Base-by-base conservation (phyloP, 2,329 filamentous ascomycete species). In the Pyricularia sp. region DNA sequence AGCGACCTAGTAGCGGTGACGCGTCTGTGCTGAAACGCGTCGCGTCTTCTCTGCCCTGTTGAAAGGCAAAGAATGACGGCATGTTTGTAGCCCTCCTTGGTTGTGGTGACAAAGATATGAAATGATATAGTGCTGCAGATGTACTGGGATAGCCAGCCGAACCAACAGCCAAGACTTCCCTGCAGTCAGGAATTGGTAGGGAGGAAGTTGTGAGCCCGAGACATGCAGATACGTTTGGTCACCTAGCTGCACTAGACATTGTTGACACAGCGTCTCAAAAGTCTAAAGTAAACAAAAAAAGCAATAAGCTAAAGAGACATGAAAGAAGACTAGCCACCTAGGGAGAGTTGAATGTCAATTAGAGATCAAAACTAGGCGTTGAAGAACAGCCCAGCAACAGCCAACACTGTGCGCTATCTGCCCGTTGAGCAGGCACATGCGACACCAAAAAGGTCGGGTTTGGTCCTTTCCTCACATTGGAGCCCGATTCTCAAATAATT, bases 61-160 rank as follows among this genome's bases (percentile, higher is more conserved):
- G 88, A 79, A 90, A 90, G 76, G 85, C 82, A 79, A 90, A 90
- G 81, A 90, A 88, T 74, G 84, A 82, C 75, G 88, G 86, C 87
- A 90, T 89, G 12, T 69, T 71, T 61, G 50, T 26, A 12, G 26
- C 42, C 42, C 25, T 26, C 58, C 23, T 61, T 28, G 10, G 10
- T 61, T 7, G 25, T 26, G n/a, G 58, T 28, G n/a, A 26, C 4
- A 28, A n/a, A n/a, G 23, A 12, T 25, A 26, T 61, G 12, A 14
- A n/a, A 23, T 26, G 23, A 61, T 26, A 12, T 61, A 17, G 26
- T 12, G 25, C 58, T 61, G 58, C 58, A 61, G 4, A 26, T 28
- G 10, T 23, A 61, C 23, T 26, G 23, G 58, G 23, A 14, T 25
- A 61, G 58, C 10, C 58, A 61, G 23, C 58, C 23, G 58, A n/a